Evolutionary conservation across 148 eudicot genomes (phyloP).

Genomic region (Dysphania ambrosioides): DNA sequence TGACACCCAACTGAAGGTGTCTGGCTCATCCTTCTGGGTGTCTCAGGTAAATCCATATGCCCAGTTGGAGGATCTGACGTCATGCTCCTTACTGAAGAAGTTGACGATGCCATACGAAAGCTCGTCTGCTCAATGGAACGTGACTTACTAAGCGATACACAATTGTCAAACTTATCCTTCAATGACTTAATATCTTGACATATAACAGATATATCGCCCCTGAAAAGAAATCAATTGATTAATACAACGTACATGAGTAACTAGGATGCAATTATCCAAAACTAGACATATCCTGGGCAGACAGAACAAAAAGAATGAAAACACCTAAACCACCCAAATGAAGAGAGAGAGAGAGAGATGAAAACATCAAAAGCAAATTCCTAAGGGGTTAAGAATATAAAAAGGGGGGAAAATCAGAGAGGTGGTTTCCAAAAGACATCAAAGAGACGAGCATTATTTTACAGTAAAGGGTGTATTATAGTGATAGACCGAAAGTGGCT

Average conservation of each 20-base stretch:
- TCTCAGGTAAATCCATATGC: conserved; percentile 22
- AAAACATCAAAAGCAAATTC: not conserved
- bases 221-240: conserved; percentile 24
- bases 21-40: conserved; percentile 18
- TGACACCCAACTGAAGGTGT: conserved; percentile 25
- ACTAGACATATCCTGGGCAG: not conserved
- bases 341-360: not conserved
- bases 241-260: not conserved
- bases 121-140: conserved; percentile 52
- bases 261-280: not conserved
- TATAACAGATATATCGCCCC: conserved; percentile 86
- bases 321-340: not conserved
- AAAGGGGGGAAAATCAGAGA: too few relatives aligned
- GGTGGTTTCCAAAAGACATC: too few relatives aligned
- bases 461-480: too few relatives aligned
- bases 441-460: too few relatives aligned
- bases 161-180: conserved; percentile 62
- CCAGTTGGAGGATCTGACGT: conserved; percentile 32
- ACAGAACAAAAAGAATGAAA: not conserved
- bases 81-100: conserved; percentile 27
- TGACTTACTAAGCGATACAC: conserved; percentile 48
- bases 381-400: not conserved
- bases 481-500: too few relatives aligned
- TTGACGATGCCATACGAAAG: conserved; percentile 51
- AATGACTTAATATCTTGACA: conserved; percentile 69